A percentile compares a stretch with the other conserved stretches of the same genome.
Evolutionary conservation across 345 rosid genomes (phyloP).

Genomic region (Eucalyptus dawsonii): DNA sequence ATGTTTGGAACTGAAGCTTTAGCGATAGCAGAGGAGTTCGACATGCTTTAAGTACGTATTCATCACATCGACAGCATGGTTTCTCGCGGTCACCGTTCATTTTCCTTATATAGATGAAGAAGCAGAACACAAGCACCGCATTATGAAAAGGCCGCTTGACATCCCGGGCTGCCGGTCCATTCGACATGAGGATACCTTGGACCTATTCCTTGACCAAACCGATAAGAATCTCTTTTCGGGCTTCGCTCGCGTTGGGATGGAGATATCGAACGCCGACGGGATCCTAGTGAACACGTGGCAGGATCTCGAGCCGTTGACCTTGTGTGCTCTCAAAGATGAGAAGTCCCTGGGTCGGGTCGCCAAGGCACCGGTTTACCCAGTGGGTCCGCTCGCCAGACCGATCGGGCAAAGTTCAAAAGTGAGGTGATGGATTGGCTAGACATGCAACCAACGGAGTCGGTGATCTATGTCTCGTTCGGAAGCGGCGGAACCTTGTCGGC

Average conservation of each 20-base stretch:
- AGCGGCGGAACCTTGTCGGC: constrained; percentile 49
- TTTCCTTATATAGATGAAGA: constrained; percentile 14
- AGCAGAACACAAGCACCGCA: constrained; percentile 5
- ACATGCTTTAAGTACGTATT: constrained; percentile 34
- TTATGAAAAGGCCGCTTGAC: constrained; percentile 3
- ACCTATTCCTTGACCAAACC: constrained; percentile 4
- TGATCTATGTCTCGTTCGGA: constrained; percentile 53
- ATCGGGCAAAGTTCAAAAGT: neutral
- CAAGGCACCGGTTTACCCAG: neutral
- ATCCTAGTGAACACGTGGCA: constrained; percentile 49
- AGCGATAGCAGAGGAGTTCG: constrained; percentile 25
- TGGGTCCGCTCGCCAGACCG: constrained; percentile 6
- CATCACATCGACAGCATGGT: constrained; percentile 47
- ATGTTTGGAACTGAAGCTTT: constrained; percentile 40
- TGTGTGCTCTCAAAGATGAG: constrained; percentile 1
- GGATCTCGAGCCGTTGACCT: constrained; percentile 20
- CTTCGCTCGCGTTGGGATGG: constrained; percentile 1
- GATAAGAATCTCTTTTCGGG: neutral
- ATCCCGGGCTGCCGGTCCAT: constrained; percentile 50
- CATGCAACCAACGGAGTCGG: constrained; percentile 30
- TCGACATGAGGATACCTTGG: constrained; percentile 21
- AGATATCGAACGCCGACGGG: constrained; percentile 20
- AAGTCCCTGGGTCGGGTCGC: neutral
- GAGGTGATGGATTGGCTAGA: constrained; percentile 26
- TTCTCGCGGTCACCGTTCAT: constrained; percentile 28